These are phyloP conservation scores for Neurospora discreta DNA, from an alignment of 495 filamentous ascomycete genomes.

Conservation along the genomic window DNA sequence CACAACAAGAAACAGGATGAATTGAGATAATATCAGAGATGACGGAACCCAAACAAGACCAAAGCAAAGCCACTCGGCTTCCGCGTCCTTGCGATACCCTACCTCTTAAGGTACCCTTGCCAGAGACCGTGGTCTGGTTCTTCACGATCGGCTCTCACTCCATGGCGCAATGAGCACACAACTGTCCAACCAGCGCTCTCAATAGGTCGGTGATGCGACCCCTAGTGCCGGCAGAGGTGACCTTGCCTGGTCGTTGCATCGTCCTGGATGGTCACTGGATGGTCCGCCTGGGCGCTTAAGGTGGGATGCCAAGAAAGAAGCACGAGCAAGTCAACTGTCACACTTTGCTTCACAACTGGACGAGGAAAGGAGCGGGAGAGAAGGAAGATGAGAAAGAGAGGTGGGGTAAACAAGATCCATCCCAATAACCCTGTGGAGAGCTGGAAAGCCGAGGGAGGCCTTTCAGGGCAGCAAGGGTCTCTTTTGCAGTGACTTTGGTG, in stretches of 20 bases:
- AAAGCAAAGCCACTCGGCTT: constrained; percentile 5
- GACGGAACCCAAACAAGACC: not conserved
- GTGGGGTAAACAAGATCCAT: not conserved
- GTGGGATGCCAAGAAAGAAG: constrained; percentile 9
- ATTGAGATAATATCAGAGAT: not conserved
- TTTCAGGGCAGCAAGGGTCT: not conserved
- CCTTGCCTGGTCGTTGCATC: not conserved
- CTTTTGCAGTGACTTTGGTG: not conserved
- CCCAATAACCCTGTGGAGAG: constrained; percentile 2
- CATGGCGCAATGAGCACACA: not conserved
- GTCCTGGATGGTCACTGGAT: constrained; percentile 1
- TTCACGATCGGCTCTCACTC: not conserved
- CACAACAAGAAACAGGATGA: too few species aligned
- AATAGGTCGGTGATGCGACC: constrained; percentile 6
- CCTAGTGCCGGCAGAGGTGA: not conserved
- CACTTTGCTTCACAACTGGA: not conserved
- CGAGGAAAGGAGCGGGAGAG: not conserved
- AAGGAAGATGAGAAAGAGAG: not conserved
- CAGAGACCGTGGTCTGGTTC: not conserved
- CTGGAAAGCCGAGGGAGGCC: not conserved
- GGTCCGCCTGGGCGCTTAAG: constrained; percentile 16
- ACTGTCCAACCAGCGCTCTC: constrained; percentile 10
- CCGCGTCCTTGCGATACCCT: constrained; percentile 2
- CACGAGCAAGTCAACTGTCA: not conserved
- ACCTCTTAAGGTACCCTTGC: not conserved